These are phyloP conservation scores for Claviceps africana DNA, from an alignment of 2,329 filamentous ascomycete species.

Conservation along the genomic window DNA sequence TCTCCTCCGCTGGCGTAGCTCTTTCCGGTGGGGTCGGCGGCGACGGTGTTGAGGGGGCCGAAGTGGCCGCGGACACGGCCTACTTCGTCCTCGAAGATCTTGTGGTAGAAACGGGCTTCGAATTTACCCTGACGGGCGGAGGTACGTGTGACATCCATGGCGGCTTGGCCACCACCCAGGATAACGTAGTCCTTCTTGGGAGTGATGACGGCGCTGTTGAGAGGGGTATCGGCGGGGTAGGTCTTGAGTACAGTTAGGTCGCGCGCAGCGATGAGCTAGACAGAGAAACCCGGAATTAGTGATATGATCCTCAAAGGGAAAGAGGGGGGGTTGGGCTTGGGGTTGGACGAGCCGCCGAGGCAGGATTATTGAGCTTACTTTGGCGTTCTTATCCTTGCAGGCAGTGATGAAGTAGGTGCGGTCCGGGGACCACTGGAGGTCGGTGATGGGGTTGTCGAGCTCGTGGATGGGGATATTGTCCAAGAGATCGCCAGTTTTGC, in stretches of 20 bases:
- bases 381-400: slow-evolving; percentile 94
- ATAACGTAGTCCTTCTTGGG: slow-evolving; percentile 96
- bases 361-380: slow-evolving; percentile 36
- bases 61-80: slow-evolving; percentile 95
- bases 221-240: slow-evolving; percentile 79
- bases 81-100: slow-evolving; percentile 98
- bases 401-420: slow-evolving; percentile 97
- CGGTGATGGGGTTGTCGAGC: slow-evolving; percentile 67
- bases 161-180: slow-evolving; percentile 92
- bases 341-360: background rate
- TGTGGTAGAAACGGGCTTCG: slow-evolving; percentile 98
- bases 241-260: slow-evolving; percentile 89
- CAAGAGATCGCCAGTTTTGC: slow-evolving; percentile 75
- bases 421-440: slow-evolving; percentile 89
- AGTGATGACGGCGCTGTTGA: slow-evolving; percentile 91
- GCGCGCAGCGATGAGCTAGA: slow-evolving; percentile 63
- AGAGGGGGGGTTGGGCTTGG: no score
- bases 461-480: slow-evolving; percentile 77
- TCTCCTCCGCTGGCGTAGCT: slow-evolving; percentile 92
- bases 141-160: slow-evolving; percentile 97
- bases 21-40: slow-evolving; percentile 79
- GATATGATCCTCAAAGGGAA: no score
- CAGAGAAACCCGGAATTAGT: background rate
- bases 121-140: slow-evolving; percentile 94
- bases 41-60: slow-evolving; percentile 91